These are phyloP conservation scores for Mentha longifolia DNA, from an alignment of 257 asterid genomes.

Conservation along the genomic window DNA sequence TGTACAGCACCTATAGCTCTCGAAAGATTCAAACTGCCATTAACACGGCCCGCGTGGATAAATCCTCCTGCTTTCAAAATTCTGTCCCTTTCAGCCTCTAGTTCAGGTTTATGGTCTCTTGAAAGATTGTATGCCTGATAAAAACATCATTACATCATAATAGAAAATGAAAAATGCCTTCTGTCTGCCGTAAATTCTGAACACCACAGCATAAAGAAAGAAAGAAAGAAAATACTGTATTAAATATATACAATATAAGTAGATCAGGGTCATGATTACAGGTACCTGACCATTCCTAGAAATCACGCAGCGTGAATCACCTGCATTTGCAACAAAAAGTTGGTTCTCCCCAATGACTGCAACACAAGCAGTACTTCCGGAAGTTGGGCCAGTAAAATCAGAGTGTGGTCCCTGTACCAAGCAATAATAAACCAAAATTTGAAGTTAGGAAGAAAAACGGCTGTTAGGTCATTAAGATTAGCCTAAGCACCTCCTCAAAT, in stretches of 20 bases:
- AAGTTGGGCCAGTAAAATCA: conserved; percentile 93
- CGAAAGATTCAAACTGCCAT: conserved; percentile 89
- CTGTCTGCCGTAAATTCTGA: background rate
- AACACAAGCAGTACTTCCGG: conserved; percentile 97
- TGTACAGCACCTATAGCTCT: conserved; percentile 81
- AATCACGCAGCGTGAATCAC: conserved; percentile 97
- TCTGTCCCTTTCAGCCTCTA: conserved; percentile 89
- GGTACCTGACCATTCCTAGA: conserved; percentile 97
- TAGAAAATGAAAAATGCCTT: background rate
- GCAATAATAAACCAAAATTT: conserved; percentile 24
- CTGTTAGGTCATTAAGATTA: background rate
- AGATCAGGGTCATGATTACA: conserved; percentile 13
- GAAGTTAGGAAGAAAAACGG: conserved; percentile 4
- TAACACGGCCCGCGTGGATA: conserved; percentile 92
- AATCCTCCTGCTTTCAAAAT: conserved; percentile 93
- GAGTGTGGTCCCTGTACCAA: conserved; percentile 89
- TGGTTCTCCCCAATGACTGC: conserved; percentile 76
- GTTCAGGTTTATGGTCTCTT: conserved; percentile 96
- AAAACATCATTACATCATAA: conserved; percentile 20
- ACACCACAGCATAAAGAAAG: background rate
- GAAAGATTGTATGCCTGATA: conserved; percentile 90
- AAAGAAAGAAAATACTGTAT: background rate
- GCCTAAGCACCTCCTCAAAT: conserved; percentile 81
- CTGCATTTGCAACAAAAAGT: conserved; percentile 94
- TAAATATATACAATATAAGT: conserved; percentile 2